phyloP scores from a whole-genome alignment of 768 basidiomycete species.

The Xerocomus brunneocitrinus region DNA sequence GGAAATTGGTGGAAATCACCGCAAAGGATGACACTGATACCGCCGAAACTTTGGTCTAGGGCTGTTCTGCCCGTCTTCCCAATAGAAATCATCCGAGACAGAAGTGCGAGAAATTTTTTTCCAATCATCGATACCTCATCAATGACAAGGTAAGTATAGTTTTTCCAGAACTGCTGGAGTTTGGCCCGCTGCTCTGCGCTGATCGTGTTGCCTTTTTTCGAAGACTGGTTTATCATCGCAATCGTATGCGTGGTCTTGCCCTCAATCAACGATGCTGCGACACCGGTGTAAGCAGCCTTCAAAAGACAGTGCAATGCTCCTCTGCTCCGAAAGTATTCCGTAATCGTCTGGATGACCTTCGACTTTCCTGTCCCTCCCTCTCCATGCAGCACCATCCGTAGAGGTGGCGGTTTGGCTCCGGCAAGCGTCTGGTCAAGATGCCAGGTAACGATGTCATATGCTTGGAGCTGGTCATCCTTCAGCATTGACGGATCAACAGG shows the following conservation, averaged over 20 bases:
- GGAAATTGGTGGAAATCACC: neutral
- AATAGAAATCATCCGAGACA: neutral
- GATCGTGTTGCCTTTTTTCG: no score
- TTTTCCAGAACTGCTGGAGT: neutral
- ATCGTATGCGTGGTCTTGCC: neutral
- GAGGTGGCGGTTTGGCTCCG: no score
- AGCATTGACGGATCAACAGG: no score
- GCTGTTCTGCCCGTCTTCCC: neutral
- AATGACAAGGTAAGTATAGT: neutral
- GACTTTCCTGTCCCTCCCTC: neutral
- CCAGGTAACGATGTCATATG: no score
- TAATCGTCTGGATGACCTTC: neutral
- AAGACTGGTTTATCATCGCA: neutral
- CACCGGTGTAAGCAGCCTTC: neutral
- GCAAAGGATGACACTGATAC: neutral
- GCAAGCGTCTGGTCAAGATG: no score
- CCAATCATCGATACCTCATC: neutral
- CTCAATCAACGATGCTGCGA: neutral
- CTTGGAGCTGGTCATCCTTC: no score
- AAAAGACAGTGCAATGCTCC: neutral
- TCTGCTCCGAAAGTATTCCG: neutral
- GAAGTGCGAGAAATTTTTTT: neutral
- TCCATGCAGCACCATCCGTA: neutral
- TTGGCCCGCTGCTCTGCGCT: neutral
- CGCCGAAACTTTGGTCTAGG: neutral